Conservation (phyloP, 805 yeast genomes). For the Dipodascus geniculatus region DNA sequence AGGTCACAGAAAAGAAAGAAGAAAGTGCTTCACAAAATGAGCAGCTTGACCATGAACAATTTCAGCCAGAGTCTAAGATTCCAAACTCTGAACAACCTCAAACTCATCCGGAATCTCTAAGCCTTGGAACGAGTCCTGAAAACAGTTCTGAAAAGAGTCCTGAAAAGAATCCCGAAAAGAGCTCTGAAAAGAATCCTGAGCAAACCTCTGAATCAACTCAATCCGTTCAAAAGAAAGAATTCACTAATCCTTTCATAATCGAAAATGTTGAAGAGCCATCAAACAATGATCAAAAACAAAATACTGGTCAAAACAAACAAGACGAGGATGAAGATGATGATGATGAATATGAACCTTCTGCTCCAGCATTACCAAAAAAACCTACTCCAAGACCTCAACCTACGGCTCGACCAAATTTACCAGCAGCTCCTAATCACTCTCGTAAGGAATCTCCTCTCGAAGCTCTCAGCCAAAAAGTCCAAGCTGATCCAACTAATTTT, state of each 20-base stretch:
- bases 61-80: too few species aligned
- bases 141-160: too few species aligned
- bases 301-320: background rate
- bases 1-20: too few species aligned
- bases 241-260: background rate
- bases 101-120: too few species aligned
- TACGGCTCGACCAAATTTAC: background rate
- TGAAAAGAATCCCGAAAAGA: too few species aligned
- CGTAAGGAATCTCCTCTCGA: background rate
- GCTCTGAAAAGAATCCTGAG: too few species aligned
- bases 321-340: background rate
- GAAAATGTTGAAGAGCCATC: too few species aligned
- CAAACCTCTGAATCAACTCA: background rate
- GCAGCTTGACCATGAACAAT: too few species aligned
- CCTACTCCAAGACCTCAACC: background rate
- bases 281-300: too few species aligned
- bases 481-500: background rate
- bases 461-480: background rate
- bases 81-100: too few species aligned
- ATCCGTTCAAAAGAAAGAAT: background rate
- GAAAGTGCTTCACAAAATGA: too few species aligned
- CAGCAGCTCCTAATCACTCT: background rate
- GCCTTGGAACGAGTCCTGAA: too few species aligned
- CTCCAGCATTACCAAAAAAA: background rate
- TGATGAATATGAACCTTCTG: slow-evolving; percentile 1